Base-by-base conservation (phyloP, 2,329 filamentous ascomycete genomes). In the Leptographium galeiforme region DNA sequence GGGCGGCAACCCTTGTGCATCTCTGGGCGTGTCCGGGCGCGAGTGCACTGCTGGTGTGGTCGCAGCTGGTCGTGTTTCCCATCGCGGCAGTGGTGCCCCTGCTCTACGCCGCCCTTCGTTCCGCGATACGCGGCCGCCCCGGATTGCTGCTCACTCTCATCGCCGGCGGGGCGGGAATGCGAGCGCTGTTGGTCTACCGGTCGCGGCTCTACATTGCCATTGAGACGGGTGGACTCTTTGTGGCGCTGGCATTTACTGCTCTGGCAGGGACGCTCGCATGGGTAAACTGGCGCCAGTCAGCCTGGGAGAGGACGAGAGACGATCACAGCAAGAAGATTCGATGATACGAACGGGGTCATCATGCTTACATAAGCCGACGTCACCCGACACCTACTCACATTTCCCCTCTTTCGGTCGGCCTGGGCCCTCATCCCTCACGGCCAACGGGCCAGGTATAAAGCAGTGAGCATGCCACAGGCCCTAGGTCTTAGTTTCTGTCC, bases 191-290 rank as follows among this genome's bases (percentile, higher is more conserved):
- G 14, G 57, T 59, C 41, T 65, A 66, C 53, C 66, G 68, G 34
- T 67, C 68, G 44, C 62, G 59, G 40, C 66, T 71, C 51, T 71
- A 67, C 55, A 61, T 72, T 7, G 61, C 64, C 46, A 58, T 70
- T 19, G 65, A 72, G 63, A 60, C 68, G 56, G 65, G 64, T 54
- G 68, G 66, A 6, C 54, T 70, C 56, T 60, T 64, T 53, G 38
- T 69, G 2, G 66, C 65, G 4, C 12, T 58, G 14, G 61, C 57
- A 14, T 56, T 61, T 4, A 2, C 52, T 6, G 25, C 44, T 0
- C 38, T 59, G 6, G 48, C 53, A 4, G 43, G 50, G 0, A 32
- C 55, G 10, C 32, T 63, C 19, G 8, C 45, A 30, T 6, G 12
- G 30, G 33, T 30, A 25, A 6, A 51, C 30, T 32, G 32, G 19